A percentile compares a stretch with the other conserved stretches of the same genome.
phyloP scores from a whole-genome alignment of 2,329 filamentous ascomycete species.

The Botrytis hyacinthi region DNA sequence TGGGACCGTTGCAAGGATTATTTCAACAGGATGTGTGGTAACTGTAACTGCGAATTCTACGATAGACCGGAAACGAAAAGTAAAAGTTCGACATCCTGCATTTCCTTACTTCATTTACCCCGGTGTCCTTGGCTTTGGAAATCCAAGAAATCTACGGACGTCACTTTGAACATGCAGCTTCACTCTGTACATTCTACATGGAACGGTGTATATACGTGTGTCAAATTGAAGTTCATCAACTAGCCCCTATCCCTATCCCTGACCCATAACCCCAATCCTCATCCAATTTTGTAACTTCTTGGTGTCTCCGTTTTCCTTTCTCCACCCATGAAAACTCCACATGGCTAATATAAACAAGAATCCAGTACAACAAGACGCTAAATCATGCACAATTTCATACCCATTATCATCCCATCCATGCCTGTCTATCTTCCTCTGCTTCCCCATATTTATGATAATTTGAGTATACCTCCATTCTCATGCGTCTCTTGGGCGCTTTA shows the following conservation, averaged over 20 bases:
- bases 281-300: background rate
- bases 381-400: background rate
- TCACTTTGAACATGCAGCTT: background rate
- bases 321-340: background rate
- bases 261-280: background rate
- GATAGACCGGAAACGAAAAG: no score
- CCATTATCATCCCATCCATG: background rate
- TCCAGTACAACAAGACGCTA: background rate
- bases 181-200: background rate
- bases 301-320: background rate
- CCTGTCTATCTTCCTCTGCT: background rate
- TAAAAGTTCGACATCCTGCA: background rate
- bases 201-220: background rate
- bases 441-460: slow-evolving; percentile 35
- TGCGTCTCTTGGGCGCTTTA: slow-evolving; percentile 66
- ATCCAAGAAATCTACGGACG: background rate
- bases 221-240: background rate
- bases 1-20: background rate
- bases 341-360: background rate
- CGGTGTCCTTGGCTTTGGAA: background rate
- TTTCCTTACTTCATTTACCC: background rate
- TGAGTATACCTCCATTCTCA: slow-evolving; percentile 50
- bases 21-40: background rate
- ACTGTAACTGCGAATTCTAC: background rate
- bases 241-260: background rate